A percentile compares a stretch with the other conserved stretches of the same genome.
phyloP scores from a whole-genome alignment of 176 grass and related monocot species.

The Aegilops bicornis region DNA sequence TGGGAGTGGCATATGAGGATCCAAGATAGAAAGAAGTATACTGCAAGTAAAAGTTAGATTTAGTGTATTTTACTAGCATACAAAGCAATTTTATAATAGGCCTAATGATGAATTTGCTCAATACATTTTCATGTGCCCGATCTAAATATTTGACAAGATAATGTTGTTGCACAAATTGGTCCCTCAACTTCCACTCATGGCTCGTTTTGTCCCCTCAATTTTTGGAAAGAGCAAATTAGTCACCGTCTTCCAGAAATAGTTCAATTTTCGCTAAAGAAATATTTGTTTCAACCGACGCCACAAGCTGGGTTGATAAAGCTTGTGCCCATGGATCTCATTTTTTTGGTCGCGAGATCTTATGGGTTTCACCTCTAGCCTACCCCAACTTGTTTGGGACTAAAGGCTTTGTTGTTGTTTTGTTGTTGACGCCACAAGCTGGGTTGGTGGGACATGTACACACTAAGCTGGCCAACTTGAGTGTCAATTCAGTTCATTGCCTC shows the following conservation, averaged over 20 bases:
- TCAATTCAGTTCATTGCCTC: slow-evolving; percentile 13
- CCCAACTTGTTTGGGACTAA: no score
- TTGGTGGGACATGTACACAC: neutral
- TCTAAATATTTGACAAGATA: slow-evolving; percentile 18
- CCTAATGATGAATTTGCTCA: slow-evolving; percentile 15
- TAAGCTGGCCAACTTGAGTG: neutral
- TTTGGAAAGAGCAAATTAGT: neutral
- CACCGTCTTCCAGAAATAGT: neutral
- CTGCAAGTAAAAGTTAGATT: slow-evolving; percentile 53
- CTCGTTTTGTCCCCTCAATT: neutral
- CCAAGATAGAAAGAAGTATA: slow-evolving; percentile 85
- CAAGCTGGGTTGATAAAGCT: neutral
- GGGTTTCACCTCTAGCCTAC: no score
- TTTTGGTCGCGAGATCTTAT: no score
- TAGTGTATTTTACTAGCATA: slow-evolving; percentile 28
- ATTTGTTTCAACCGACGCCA: neutral
- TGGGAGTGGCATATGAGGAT: slow-evolving; percentile 77
- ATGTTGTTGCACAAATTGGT: neutral
- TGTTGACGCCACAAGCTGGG: neutral
- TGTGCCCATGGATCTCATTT: no score
- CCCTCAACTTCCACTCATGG: neutral
- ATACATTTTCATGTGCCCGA: neutral
- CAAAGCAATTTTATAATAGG: neutral
- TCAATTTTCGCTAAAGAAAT: neutral
- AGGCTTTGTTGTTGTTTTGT: no score